Evolutionary conservation across 345 rosid species (phyloP).

Genomic region (Stellera chamaejasme): DNA sequence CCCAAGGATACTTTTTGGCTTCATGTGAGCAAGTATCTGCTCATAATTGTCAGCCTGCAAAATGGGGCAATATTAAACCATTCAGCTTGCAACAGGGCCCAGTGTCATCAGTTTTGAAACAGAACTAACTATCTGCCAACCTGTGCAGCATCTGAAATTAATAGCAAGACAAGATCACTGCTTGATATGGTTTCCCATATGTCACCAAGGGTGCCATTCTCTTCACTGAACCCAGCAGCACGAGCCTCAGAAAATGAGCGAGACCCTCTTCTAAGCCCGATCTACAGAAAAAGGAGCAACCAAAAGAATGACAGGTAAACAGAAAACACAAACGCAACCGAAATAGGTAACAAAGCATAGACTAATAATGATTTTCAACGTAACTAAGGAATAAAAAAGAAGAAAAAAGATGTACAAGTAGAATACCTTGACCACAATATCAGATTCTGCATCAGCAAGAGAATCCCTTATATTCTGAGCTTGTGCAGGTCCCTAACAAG

Average conservation of each 20-base stretch:
- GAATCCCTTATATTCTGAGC: no score
- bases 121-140: constrained; percentile 23
- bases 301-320: background rate
- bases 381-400: no score
- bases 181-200: constrained; percentile 83
- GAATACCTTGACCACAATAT: no score
- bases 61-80: constrained; percentile 4
- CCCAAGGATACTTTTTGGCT: constrained; percentile 90
- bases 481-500: no score
- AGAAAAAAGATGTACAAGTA: no score
- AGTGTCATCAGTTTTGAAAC: background rate
- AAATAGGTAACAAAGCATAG: no score
- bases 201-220: constrained; percentile 79
- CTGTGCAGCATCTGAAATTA: constrained; percentile 97
- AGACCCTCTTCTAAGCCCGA: constrained; percentile 89
- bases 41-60: constrained; percentile 84
- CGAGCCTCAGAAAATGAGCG: constrained; percentile 86
- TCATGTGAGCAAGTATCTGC: constrained; percentile 77
- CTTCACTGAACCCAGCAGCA: constrained; percentile 80
- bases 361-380: no score
- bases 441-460: no score
- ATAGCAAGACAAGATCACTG: constrained; percentile 78
- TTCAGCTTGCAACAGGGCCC: background rate
- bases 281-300: constrained; percentile 23
- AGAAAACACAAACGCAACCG: background rate